Evolutionary conservation across 352 stramenopile species (phyloP), one percentile per base, ranked within the genome.

Genomic region (Phytopythium cucurbitacearum): DNA sequence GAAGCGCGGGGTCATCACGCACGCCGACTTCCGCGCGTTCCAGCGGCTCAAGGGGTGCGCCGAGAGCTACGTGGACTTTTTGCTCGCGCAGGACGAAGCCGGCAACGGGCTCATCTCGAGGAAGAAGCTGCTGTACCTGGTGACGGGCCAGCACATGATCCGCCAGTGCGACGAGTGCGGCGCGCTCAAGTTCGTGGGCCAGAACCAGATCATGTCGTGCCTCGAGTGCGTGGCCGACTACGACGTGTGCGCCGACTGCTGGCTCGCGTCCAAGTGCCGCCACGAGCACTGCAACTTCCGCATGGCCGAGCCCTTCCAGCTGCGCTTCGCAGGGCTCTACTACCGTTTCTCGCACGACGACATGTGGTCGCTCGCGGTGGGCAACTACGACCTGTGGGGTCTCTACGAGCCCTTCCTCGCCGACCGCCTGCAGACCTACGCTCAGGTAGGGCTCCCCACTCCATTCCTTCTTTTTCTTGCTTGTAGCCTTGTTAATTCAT

Each of bases 321-420:
- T 72, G 39, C 64, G 64, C 15, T 72, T 72, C 16, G 64, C 64
- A 4, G 64, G 64, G 0, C 32, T 72, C 36, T 64, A 53, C 57
- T 72, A 69, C 57, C 60, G 64, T 43, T 64, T 67, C 47, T 69
- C 64, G 46, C 64, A 72, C 37, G 56, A 61, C 47, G 60, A 72
- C 34, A 46, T 69, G 42, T 72, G 64, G 64, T 37, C 67, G 5
- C 54, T 67, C 28, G 51, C 64, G 1, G 57, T 72, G 15, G 60
- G 44, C 28, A 69, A 59, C 33, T 69, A 68, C 40, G 64, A 69
- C 28, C 61, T 72, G 4, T 72, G 60, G 60, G 64, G 60, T 3
- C 56, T 51, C 33, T 72, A 72, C 48, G 64, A 72, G 50, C 64
- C 64, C 15, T 72, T 72, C 57, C 56, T 72, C 12, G 43, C 53